phyloP scores from a whole-genome alignment of 1,284 basidiomycete genomes.

The Tremellales sp. region DNA sequence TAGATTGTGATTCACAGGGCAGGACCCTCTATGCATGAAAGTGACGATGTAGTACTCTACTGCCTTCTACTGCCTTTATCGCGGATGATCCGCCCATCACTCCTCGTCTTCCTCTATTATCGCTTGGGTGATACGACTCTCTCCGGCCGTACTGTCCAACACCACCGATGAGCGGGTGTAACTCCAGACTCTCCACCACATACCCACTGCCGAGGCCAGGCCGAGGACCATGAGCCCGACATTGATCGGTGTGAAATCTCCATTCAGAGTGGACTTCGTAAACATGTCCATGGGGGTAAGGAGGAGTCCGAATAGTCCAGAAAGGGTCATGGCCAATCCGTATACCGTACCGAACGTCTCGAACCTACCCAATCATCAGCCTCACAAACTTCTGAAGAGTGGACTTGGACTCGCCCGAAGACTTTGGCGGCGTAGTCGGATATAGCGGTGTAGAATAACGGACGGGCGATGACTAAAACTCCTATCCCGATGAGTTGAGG shows the following conservation, averaged over 20 bases:
- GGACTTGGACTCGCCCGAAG: conserved; percentile 21
- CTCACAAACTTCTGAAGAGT: background rate
- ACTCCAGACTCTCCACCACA: background rate
- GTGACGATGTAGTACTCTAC: too few relatives aligned
- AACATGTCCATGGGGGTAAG: conserved; percentile 36
- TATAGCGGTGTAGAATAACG: conserved; percentile 45
- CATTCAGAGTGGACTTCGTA: conserved; percentile 37
- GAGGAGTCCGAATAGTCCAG: conserved; percentile 43
- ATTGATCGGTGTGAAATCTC: conserved; percentile 36
- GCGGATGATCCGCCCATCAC: too few relatives aligned
- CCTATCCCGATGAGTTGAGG: conserved; percentile 42
- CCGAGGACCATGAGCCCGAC: conserved; percentile 25
- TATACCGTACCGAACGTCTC: conserved; percentile 15
- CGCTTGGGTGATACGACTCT: background rate
- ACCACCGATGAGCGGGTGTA: background rate
- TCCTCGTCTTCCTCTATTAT: background rate
- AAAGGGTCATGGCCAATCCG: conserved; percentile 43
- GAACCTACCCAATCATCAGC: conserved; percentile 4
- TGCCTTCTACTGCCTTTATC: too few relatives aligned
- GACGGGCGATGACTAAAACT: conserved; percentile 40
- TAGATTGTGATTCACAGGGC: too few relatives aligned
- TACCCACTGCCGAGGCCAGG: conserved; percentile 12
- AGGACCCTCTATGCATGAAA: too few relatives aligned
- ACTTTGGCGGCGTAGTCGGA: conserved; percentile 38
- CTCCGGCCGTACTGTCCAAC: background rate